phyloP scores from a whole-genome alignment of 2,329 filamentous ascomycete species.

The Blastomyces silverae region DNA sequence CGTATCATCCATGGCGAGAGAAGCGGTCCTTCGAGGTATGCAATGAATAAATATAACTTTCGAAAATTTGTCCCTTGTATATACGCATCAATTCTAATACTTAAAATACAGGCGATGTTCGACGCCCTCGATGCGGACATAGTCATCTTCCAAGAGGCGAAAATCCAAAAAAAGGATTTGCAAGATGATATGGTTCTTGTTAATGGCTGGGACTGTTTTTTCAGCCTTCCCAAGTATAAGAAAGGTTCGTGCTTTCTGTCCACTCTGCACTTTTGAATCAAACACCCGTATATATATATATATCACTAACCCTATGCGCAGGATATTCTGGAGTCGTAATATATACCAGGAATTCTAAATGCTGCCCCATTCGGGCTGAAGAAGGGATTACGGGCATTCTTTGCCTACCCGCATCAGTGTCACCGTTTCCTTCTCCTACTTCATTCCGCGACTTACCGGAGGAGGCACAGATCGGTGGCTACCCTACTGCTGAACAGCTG shows the following conservation, averaged over 20 bases:
- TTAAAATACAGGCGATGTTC: slow-evolving; percentile 67
- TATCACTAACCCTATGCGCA: slow-evolving; percentile 33
- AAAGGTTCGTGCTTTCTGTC: slow-evolving; percentile 55
- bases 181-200: slow-evolving; percentile 93
- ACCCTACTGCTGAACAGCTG: slow-evolving; percentile 65
- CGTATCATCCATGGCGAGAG: slow-evolving; percentile 75
- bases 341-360: slow-evolving; percentile 82
- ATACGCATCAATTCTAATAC: background rate
- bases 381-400: slow-evolving; percentile 86
- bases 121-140: slow-evolving; percentile 88
- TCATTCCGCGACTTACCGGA: slow-evolving; percentile 68
- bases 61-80: background rate
- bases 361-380: slow-evolving; percentile 80
- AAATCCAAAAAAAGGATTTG: slow-evolving; percentile 89
- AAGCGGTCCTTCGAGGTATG: slow-evolving; percentile 61
- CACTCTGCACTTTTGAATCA: slow-evolving; percentile 10
- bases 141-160: slow-evolving; percentile 89
- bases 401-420: slow-evolving; percentile 62
- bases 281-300: background rate
- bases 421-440: slow-evolving; percentile 62
- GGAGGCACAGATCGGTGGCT: slow-evolving; percentile 77
- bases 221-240: slow-evolving; percentile 86
- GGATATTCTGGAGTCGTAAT: slow-evolving; percentile 95
- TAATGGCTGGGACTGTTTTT: slow-evolving; percentile 92
- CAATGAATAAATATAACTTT: background rate